Conservation (phyloP, 371 early-diverging fungal species). For the Mucor lusitanicus region DNA sequence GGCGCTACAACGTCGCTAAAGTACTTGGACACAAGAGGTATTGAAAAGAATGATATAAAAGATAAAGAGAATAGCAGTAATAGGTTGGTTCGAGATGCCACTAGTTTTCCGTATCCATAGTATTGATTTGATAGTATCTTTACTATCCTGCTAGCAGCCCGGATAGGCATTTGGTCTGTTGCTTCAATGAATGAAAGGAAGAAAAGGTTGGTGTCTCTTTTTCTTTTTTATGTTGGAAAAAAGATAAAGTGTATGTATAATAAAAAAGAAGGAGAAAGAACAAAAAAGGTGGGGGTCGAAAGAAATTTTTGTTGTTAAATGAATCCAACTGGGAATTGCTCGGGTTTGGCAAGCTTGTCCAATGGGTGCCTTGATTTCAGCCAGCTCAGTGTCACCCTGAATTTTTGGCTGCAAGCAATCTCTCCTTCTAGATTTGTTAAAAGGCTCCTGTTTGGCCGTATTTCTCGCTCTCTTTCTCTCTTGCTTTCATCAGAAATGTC, state of each 20-base stretch:
- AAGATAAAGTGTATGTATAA: neutral
- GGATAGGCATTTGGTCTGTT: constrained; percentile 18
- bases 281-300: neutral
- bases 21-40: constrained; percentile 19
- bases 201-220: neutral
- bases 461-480: neutral
- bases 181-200: too few relatives aligned
- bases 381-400: neutral
- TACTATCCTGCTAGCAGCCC: constrained; percentile 10
- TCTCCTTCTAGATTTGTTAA: neutral
- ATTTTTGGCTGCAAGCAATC: neutral
- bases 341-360: neutral
- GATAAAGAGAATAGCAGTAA: constrained; percentile 26
- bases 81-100: constrained; percentile 22
- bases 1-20: constrained; percentile 2
- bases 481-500: constrained; percentile 1
- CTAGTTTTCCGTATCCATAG: constrained; percentile 24
- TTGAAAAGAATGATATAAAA: constrained; percentile 29
- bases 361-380: neutral
- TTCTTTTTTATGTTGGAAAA: neutral
- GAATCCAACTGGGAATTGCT: neutral
- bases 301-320: neutral
- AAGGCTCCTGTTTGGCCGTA: neutral
- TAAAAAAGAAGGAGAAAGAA: neutral
- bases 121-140: constrained; percentile 22